Evolutionary conservation across 2,329 filamentous ascomycete species (phyloP), one percentile per base, ranked within the genome.

Genomic region (Acarospora socialis): DNA sequence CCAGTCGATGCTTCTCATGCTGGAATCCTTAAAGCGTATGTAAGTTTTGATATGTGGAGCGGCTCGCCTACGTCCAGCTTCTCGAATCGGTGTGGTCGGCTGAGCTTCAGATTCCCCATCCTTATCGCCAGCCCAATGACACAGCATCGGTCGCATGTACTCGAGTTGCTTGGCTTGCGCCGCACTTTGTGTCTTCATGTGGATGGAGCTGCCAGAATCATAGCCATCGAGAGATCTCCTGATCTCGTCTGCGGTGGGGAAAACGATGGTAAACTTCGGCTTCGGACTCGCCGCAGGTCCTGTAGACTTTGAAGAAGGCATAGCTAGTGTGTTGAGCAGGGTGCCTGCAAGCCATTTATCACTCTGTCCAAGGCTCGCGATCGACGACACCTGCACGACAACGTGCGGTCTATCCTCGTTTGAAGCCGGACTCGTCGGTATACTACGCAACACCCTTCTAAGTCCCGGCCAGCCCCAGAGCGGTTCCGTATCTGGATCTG

Each of bases 31-130:
- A 44, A 67, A 84, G 4, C 80, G 71, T 26, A 86, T 73, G 46
- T 90, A 93, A 0, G 83, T 92, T 52, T 93, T 93, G 50, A 92
- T 80, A 44, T 93, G 84, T 0, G 84, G 84, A 1, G 82, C 81
- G 12, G 82, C 83, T 18, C 72, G 65, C 28, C 70, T 62, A 33
- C 80, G 63, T 2, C 76, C 73, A 6, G 70, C 68, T 38, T 77
- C 63, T 4, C 47, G 48, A 2, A 51, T 30, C 2, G 24, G 38
- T 21, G 12, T 16, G 36, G 35, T 34, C 13, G 29, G 39, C 17
- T 24, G 19, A 13, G 33, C 43, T 24, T 36, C 36, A 13, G 27
- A 6, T 36, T 32, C 18, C 21, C 16, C 28, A 21, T 37, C 32
- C 7, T 37, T 52, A 39, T 80, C 73, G 23, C 77, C 73, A 3